These are phyloP conservation scores for Candida mattraensis DNA, from an alignment of 805 yeast species.

Conservation along the genomic window DNA sequence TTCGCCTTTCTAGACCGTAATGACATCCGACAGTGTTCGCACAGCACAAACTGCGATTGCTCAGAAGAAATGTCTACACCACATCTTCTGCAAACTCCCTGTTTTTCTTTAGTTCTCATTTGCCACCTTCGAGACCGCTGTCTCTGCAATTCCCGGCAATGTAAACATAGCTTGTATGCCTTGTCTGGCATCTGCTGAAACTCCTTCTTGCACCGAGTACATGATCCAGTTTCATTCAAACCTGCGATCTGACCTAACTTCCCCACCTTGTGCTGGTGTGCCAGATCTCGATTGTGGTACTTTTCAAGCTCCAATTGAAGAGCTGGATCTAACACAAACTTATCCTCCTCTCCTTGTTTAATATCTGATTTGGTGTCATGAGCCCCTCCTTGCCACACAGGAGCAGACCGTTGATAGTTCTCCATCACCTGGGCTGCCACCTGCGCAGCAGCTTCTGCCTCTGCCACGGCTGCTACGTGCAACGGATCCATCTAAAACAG, in stretches of 20 bases:
- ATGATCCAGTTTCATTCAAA: conserved; percentile 23
- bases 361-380: conserved; percentile 3
- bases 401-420: conserved; percentile 15
- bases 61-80: conserved; percentile 54
- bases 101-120: conserved; percentile 54
- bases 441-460: conserved; percentile 18
- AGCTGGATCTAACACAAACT: conserved; percentile 26
- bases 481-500: conserved; percentile 18
- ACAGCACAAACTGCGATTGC: conserved; percentile 53
- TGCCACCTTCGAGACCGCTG: conserved; percentile 68
- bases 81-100: conserved; percentile 66
- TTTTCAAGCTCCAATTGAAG: conserved; percentile 25
- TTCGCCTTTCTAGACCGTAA: conserved; percentile 55
- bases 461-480: conserved; percentile 20
- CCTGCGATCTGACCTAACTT: conserved; percentile 2
- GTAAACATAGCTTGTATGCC: conserved; percentile 56
- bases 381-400: conserved; percentile 8
- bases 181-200: conserved; percentile 50
- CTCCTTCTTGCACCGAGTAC: conserved; percentile 61
- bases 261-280: neutral
- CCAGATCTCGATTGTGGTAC: conserved; percentile 7
- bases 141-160: conserved; percentile 63
- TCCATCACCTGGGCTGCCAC: conserved; percentile 23
- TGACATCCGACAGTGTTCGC: conserved; percentile 58
- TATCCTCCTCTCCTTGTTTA: conserved; percentile 16